Evolutionary conservation across 441 rosid genomes (phyloP).

Genomic region (Euphorbia schlechtendalii): DNA sequence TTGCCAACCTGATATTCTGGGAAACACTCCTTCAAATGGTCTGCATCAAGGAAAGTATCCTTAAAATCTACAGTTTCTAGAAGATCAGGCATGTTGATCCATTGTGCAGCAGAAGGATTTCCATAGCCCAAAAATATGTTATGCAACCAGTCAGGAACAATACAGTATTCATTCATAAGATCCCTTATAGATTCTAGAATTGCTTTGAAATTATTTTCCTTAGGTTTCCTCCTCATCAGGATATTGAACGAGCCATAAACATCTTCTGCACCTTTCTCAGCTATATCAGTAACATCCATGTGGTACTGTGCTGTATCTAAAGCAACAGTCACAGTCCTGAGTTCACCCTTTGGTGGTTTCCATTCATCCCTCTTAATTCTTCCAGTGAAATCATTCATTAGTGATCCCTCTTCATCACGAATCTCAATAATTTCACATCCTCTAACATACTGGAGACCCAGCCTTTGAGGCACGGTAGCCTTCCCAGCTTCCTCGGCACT

Average conservation of each 20-base stretch:
- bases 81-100: conserved; percentile 97
- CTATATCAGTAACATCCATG: conserved; percentile 91
- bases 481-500: conserved; percentile 90
- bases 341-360: conserved; percentile 98
- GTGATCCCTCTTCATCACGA: conserved; percentile 86
- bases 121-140: conserved; percentile 96
- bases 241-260: conserved; percentile 87
- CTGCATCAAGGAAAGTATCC: conserved; percentile 80
- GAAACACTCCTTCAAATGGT: conserved; percentile 75
- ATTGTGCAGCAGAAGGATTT: conserved; percentile 97
- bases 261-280: conserved; percentile 93
- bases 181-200: conserved; percentile 98
- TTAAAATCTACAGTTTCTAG: conserved; percentile 89
- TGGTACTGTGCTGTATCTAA: conserved; percentile 96
- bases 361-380: conserved; percentile 91
- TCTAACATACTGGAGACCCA: conserved; percentile 91
- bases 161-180: conserved; percentile 98
- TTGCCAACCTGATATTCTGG: conserved; percentile 64
- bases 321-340: conserved; percentile 89
- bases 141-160: conserved; percentile 98
- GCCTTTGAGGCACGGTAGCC: conserved; percentile 84
- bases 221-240: conserved; percentile 97
- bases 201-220: conserved; percentile 99
- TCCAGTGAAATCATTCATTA: conserved; percentile 98
- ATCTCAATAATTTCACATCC: conserved; percentile 96